Evolutionary conservation across 2,329 filamentous ascomycete species (phyloP), one percentile per base, ranked within the genome.

Genomic region (Zasmidium cellare): DNA sequence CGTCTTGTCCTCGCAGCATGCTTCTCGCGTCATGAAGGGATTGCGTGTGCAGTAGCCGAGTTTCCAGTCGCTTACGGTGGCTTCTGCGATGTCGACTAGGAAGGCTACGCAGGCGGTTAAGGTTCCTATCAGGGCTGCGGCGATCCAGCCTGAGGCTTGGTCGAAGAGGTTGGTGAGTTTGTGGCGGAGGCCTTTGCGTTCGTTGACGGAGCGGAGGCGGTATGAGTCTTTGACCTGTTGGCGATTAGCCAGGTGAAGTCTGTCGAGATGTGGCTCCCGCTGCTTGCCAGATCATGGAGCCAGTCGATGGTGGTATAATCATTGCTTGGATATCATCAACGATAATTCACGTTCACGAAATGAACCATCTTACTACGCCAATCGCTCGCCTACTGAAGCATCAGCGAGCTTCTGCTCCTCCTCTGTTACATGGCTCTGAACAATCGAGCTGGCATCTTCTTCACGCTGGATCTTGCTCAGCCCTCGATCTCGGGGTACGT

Each of bases 231-330:
- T 84, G 68, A 84, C 77, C 79, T 82, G 52, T 9, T 20, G 22
- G 11, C 35, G 5, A 41, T 41, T 14, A 31, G 28, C 28, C n/a
- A n/a, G n/a, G n/a, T n/a, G n/a, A 31, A 7, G 28, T 31, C 28
- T 14, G 28, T 31, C 14, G 23, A n/a, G 38, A n/a, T n/a, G n/a
- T n/a, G n/a, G n/a, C n/a, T n/a, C n/a, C n/a, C n/a, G n/a, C 35
- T 25, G 24, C 60, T 19, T 67, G 82, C 80, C 56, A 86, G 69
- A 64, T 84, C 82, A 68, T 84, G 84, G 9, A 86, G 74, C 83
- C 83, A 86, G 69, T 87, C 83, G 57, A 86, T 85, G 1, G 83
- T 84, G 7, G 80, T 82, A 63, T 87, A 86, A 61, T 85, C 80
- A 65, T 84, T 85, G 66, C 53, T 56, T 28, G 14, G 14, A 20